These are phyloP conservation scores for Hordeum vulgare DNA, from an alignment of 176 grass and related monocot species.

Conservation along the genomic window DNA sequence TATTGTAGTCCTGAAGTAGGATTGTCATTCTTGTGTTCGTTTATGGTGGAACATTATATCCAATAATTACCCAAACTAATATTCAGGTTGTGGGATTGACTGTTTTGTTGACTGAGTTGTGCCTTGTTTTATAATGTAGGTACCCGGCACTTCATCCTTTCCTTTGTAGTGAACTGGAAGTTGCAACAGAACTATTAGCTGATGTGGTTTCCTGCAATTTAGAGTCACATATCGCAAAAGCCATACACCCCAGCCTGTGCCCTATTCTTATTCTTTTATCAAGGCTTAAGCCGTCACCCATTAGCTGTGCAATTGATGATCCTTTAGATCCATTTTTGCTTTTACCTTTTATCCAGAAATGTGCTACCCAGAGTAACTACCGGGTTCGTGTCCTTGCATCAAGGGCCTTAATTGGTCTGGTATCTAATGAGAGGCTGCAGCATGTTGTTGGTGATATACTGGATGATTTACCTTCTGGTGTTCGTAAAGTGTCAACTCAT, in stretches of 20 bases:
- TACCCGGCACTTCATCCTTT: conserved; percentile 93
- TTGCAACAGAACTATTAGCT: conserved; percentile 62
- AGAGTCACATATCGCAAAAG: conserved; percentile 72
- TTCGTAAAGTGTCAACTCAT: conserved; percentile 3
- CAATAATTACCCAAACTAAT: neutral
- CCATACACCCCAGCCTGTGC: conserved; percentile 89
- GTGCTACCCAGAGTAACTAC: conserved; percentile 89
- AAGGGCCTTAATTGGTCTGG: conserved; percentile 77
- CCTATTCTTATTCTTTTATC: conserved; percentile 96
- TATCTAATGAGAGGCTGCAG: conserved; percentile 80
- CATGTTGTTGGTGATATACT: conserved; percentile 54
- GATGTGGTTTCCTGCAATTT: conserved; percentile 40
- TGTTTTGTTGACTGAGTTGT: conserved; percentile 7
- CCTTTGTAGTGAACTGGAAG: conserved; percentile 63
- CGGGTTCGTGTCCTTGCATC: conserved; percentile 84
- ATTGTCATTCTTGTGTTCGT: neutral
- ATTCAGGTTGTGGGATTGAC: neutral
- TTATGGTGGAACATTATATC: conserved; percentile 21
- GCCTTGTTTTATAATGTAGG: conserved; percentile 48
- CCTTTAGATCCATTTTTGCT: conserved; percentile 84
- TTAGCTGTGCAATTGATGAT: conserved; percentile 69
- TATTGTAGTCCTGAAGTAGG: neutral
- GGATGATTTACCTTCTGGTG: conserved; percentile 50
- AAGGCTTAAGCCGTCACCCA: conserved; percentile 78
- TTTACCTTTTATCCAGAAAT: conserved; percentile 83